Base-by-base conservation (phyloP, 306 rosid species). In the Rubus parviflorus region DNA sequence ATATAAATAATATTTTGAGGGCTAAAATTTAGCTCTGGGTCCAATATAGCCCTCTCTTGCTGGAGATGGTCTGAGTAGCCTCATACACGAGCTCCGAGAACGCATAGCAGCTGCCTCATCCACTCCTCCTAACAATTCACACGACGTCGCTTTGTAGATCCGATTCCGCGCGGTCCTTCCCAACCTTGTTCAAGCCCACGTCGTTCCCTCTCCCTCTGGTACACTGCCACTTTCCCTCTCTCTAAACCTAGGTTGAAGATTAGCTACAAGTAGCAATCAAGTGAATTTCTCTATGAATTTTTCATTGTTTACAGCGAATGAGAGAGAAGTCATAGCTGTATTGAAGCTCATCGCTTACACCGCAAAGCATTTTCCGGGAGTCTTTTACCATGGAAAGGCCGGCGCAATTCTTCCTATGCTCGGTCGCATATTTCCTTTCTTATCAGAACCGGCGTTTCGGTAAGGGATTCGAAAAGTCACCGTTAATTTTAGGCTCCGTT, bases 121-220 rank as follows among this genome's bases (percentile, higher is more conserved):
- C 54, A 67, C 91, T 35, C 79, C 89, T 62, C 73, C 88, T 3
- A 80, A 68, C 83, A 82, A 75, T 63, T 73, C 76, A 46, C 81
- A 82, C 77, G 93, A 90, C 85, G 85, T 74, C 78, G 97, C 84
- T 74, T 83, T 92, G 86, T 90, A 89, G 68, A 61, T 46, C 53
- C 63, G 97, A 47, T 95, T 95, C 87, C 96, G 98, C n/a, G 80
- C 88, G 54, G 90, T 95, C 54, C 92, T 95, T 40, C 98, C 96
- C 63, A 82, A 87, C 83, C 97, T 95, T 57, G 90, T 95, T 61
- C 88, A 87, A 51, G 56, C 92, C 52, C 79, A 85, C 23, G 92
- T 92, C 73, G 83, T 86, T 38, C 91, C 98, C 40, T 85, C 94
- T 79, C 83, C 96, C 63, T 75, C 96, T 53, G 97, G 94, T 88